Percentiles rank a stretch among this genome's conserved stretches.
phyloP scores from a whole-genome alignment of 108 stramenopile species.

The Nitzschia inconspicua region DNA sequence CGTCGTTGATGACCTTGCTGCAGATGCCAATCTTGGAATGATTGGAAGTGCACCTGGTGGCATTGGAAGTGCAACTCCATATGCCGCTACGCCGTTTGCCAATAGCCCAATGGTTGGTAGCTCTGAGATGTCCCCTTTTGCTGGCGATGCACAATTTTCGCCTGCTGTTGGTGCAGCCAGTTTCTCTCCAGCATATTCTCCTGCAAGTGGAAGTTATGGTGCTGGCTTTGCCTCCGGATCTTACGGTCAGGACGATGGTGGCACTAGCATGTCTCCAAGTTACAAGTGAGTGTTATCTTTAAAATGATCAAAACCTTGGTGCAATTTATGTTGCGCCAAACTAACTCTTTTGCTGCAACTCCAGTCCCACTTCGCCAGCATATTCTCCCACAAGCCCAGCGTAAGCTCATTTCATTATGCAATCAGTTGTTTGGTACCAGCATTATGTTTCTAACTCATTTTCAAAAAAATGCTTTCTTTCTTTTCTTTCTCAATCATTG shows the following conservation, averaged over 20 bases:
- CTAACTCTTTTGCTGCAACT: too few species aligned
- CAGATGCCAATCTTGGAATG: conserved; percentile 61
- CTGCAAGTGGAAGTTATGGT: conserved; percentile 66
- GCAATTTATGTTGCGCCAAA: too few species aligned
- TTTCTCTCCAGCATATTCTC: conserved; percentile 81
- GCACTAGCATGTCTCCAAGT: conserved; percentile 23
- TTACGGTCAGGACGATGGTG: conserved; percentile 56
- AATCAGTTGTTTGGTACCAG: too few species aligned
- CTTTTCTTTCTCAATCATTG: too few species aligned
- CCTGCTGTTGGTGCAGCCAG: conserved; percentile 72
- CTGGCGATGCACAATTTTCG: conserved; percentile 72
- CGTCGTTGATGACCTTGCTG: conserved; percentile 77
- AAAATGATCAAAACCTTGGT: too few species aligned
- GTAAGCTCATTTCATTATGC: too few species aligned
- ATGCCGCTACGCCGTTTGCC: conserved; percentile 69
- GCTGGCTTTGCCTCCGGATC: conserved; percentile 68
- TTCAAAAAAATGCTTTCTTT: too few species aligned
- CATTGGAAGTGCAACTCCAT: conserved; percentile 65
- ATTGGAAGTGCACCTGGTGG: conserved; percentile 33
- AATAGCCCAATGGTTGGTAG: conserved; percentile 66
- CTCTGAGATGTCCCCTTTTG: conserved; percentile 64
- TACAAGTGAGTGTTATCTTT: too few species aligned
- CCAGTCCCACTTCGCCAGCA: conserved; percentile 57
- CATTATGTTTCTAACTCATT: too few species aligned
- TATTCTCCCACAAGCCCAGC: conserved; percentile 61